Evolutionary conservation across 331 rosid species (phyloP), one percentile per base, ranked within the genome.

Genomic region (Arachis monticola): DNA sequence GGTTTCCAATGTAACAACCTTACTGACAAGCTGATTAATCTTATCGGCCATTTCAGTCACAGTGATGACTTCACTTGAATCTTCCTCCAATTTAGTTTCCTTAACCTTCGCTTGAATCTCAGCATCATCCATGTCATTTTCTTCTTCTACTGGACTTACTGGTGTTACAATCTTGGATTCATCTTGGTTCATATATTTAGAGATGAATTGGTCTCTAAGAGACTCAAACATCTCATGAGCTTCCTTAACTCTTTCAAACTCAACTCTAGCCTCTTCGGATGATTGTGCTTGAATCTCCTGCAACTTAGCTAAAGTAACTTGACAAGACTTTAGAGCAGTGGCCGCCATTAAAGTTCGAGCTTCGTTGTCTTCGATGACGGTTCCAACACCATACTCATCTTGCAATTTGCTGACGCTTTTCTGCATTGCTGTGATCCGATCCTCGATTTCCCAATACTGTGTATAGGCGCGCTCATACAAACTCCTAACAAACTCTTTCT

Each of bases 401-500:
- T 95, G 96, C 72, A 95, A 80, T 52, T 65, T 70, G 60, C 86
- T 38, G 41, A 92, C 93, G 58, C 76, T 84, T 73, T 87, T 90
- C 2, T 95, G 98, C 85, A 79, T 86, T 27, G 32, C 85, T 1
- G 84, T 79, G 75, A 92, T 89, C 67, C 80, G 78, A 42, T 83
- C 81, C 65, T 92, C 98, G 8, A 88, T 79, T 57, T 85, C 92
- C 97, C 93, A 92, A 57, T 85, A 89, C 80, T 88, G 90, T 7
- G 86, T 84, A 2, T 89, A 86, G 12, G 89, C 85, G 5, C 85
- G 86, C 10, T 92, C 96, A 5, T 87, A 90, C 79, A 89, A 75
- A 68, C 92, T 85, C 84, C 92, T 91, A 11, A 86, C 98, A 17
- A 95, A 95, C 85, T 95, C 99, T 85, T 88, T 90, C 80, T 92